These are phyloP conservation scores for Firmiana major DNA, from an alignment of 345 rosid genomes.

Conservation along the genomic window DNA sequence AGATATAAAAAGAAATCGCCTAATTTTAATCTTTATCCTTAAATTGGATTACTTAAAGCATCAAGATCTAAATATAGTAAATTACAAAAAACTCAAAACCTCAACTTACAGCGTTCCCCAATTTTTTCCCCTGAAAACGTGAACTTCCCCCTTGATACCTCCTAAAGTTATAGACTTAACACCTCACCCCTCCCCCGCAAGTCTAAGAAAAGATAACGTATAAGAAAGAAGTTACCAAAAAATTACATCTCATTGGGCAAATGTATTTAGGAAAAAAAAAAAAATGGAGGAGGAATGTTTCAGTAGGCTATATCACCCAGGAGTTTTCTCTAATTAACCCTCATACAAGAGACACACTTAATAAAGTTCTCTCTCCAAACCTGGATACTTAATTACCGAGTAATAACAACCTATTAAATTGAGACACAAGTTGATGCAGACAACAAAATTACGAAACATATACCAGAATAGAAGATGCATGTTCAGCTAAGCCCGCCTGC, in stretches of 20 bases:
- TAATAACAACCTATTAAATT: neutral
- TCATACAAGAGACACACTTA: neutral
- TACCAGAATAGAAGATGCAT: conserved; percentile 46
- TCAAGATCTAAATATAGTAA: neutral
- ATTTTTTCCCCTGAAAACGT: neutral
- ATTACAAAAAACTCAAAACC: neutral
- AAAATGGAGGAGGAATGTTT: neutral
- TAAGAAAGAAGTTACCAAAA: neutral
- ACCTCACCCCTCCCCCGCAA: neutral
- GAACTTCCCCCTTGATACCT: neutral
- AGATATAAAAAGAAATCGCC: neutral
- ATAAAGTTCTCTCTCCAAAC: neutral
- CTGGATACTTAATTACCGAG: neutral
- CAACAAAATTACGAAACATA: conserved; percentile 18
- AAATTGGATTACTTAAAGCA: neutral
- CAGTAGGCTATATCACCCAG: neutral
- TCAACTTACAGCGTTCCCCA: neutral
- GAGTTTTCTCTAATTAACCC: neutral
- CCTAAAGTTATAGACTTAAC: neutral
- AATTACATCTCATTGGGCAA: neutral
- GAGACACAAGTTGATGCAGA: neutral
- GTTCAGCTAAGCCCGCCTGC: conserved; percentile 37
- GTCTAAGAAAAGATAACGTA: neutral
- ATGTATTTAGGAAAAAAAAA: too few relatives aligned
- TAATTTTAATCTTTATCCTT: neutral